phyloP scores from a whole-genome alignment of 2,329 filamentous ascomycete genomes.

The Tricladium varicosporioides region DNA sequence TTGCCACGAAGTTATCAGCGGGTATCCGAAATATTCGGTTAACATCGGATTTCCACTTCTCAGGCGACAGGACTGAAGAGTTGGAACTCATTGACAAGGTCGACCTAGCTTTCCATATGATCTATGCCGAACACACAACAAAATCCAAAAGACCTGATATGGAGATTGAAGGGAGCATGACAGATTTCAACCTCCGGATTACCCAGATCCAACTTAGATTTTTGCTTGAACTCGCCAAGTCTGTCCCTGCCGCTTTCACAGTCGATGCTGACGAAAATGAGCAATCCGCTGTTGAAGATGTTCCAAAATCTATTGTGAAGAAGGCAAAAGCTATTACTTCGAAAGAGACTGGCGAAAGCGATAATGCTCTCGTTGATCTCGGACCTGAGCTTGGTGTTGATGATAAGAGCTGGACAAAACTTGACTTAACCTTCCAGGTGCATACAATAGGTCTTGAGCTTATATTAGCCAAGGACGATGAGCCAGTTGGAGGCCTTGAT shows the following conservation, averaged over 20 bases:
- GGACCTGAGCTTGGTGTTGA: slow-evolving; percentile 68
- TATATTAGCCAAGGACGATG: slow-evolving; percentile 70
- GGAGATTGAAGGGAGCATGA: slow-evolving; percentile 89
- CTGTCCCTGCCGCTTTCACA: slow-evolving; percentile 83
- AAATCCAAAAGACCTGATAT: slow-evolving; percentile 81
- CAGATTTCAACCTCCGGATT: slow-evolving; percentile 84
- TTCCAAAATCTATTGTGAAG: slow-evolving; percentile 50
- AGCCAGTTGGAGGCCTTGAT: slow-evolving; percentile 76
- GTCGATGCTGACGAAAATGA: slow-evolving; percentile 70
- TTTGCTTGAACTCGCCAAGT: slow-evolving; percentile 79
- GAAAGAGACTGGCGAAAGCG: slow-evolving; percentile 24
- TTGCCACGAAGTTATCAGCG: slow-evolving; percentile 85
- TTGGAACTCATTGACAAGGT: slow-evolving; percentile 97
- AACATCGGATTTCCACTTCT: slow-evolving; percentile 85
- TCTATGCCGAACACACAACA: slow-evolving; percentile 80
- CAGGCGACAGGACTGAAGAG: slow-evolving; percentile 71
- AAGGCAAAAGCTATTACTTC: slow-evolving; percentile 24
- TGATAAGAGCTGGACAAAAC: slow-evolving; percentile 80
- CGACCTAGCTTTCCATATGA: slow-evolving; percentile 88
- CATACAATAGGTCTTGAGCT: slow-evolving; percentile 86
- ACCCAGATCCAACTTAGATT: slow-evolving; percentile 92
- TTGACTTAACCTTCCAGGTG: slow-evolving; percentile 88
- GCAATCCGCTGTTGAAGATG: slow-evolving; percentile 71
- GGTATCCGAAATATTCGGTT: slow-evolving; percentile 90
- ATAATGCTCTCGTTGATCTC: slow-evolving; percentile 51